A percentile compares a stretch with the other conserved stretches of the same genome.
phyloP scores from a whole-genome alignment of 176 grass and related monocot genomes.

The Paspalum vaginatum region DNA sequence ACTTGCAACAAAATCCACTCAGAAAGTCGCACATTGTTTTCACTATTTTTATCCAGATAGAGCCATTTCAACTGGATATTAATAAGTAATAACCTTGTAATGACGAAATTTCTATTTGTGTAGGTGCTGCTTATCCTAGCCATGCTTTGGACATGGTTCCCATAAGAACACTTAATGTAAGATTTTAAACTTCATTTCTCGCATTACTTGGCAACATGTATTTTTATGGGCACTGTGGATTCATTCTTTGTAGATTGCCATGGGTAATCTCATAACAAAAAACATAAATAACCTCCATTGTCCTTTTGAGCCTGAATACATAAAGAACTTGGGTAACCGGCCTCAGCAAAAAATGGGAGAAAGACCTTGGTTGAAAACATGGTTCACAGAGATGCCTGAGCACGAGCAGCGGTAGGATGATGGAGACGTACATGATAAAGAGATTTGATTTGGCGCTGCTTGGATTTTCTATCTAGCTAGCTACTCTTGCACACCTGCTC shows the following conservation, averaged over 20 bases:
- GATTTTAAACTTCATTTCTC: slow-evolving; percentile 31
- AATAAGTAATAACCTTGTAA: slow-evolving; percentile 19
- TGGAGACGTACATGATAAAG: too few relatives aligned
- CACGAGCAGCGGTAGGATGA: too few relatives aligned
- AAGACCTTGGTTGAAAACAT: neutral
- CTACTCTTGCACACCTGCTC: too few relatives aligned
- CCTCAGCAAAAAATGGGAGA: slow-evolving; percentile 9
- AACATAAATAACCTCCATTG: neutral
- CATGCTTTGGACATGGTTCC: slow-evolving; percentile 49
- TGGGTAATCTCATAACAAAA: neutral
- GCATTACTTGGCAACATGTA: slow-evolving; percentile 18
- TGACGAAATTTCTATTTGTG: slow-evolving; percentile 40
- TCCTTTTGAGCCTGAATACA: slow-evolving; percentile 11
- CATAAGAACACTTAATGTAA: slow-evolving; percentile 55
- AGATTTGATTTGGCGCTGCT: too few relatives aligned
- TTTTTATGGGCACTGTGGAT: slow-evolving; percentile 1
- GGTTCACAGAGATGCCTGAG: too few relatives aligned
- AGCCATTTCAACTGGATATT: neutral
- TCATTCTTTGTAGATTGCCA: slow-evolving; percentile 5
- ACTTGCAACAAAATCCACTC: neutral
- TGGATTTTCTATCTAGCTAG: too few relatives aligned
- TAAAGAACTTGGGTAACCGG: neutral
- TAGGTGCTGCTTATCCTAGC: slow-evolving; percentile 61
- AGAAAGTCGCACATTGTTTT: neutral
- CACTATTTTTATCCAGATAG: slow-evolving; percentile 15